phyloP scores from a whole-genome alignment of 1,284 basidiomycete species.

The Trichosporon sp. region DNA sequence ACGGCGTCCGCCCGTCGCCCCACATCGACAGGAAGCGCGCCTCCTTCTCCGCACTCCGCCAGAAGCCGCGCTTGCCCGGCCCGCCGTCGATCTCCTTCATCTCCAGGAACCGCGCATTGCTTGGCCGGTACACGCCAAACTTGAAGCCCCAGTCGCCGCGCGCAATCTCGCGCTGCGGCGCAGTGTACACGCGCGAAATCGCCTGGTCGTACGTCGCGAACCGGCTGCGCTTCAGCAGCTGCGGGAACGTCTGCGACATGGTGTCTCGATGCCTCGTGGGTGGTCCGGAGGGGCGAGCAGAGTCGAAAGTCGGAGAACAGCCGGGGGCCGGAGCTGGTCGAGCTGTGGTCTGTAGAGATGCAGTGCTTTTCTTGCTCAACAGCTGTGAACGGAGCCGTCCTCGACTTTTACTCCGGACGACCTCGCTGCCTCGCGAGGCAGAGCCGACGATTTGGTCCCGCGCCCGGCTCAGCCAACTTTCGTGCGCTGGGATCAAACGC shows the following conservation, averaged over 20 bases:
- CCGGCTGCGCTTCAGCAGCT: constrained; percentile 41
- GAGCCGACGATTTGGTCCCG: neutral
- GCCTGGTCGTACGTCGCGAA: constrained; percentile 46
- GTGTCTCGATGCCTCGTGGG: neutral
- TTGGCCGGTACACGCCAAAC: constrained; percentile 33
- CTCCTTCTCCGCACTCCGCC: constrained; percentile 44
- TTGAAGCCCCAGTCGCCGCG: constrained; percentile 48
- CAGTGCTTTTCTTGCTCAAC: neutral
- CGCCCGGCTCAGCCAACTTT: neutral
- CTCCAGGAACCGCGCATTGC: constrained; percentile 39
- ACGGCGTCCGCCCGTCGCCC: constrained; percentile 39
- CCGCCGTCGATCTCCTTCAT: constrained; percentile 40
- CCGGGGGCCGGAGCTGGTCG: neutral
- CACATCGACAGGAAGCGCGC: constrained; percentile 44
- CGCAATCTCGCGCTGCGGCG: constrained; percentile 27
- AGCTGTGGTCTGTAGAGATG: neutral
- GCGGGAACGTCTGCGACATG: constrained; percentile 40
- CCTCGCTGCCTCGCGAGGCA: neutral
- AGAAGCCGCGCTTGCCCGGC: constrained; percentile 35
- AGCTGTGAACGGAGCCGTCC: neutral
- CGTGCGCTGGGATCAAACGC: neutral
- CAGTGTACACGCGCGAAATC: constrained; percentile 46
- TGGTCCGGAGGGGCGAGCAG: neutral
- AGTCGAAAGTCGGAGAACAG: neutral
- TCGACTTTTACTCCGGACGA: neutral